Conservation (phyloP, 805 yeast genomes). For the Pachysolen tannophilus region DNA sequence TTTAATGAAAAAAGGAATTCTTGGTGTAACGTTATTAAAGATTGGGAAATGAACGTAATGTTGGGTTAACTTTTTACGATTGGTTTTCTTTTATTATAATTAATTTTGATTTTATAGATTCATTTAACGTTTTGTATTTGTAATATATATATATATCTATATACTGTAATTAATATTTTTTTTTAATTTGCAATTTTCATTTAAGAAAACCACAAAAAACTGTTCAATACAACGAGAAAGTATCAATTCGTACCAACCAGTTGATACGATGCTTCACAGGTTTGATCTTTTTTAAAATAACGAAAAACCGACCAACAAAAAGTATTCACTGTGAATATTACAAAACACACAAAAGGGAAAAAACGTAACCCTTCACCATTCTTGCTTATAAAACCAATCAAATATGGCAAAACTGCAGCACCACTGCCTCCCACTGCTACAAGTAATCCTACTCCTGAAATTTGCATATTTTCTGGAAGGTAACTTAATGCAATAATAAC, state of each 20-base stretch:
- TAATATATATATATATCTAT: no score
- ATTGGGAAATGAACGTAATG: slow-evolving; percentile 85
- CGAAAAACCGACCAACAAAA: slow-evolving; percentile 19
- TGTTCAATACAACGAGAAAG: no score
- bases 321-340: slow-evolving; percentile 17
- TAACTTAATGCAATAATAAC: slow-evolving; percentile 55
- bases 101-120: no score
- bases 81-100: no score
- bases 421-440: slow-evolving; percentile 85
- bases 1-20: slow-evolving; percentile 49
- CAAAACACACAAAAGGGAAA: slow-evolving; percentile 19
- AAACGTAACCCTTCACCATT: slow-evolving; percentile 23
- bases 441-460: slow-evolving; percentile 64
- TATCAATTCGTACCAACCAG: no score
- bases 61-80: slow-evolving; percentile 43
- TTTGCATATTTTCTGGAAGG: slow-evolving; percentile 52
- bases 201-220: no score
- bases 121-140: no score
- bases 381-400: slow-evolving; percentile 45
- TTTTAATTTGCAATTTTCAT: no score
- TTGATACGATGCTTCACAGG: no score
- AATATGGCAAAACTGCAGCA: slow-evolving; percentile 65
- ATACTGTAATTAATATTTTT: no score
- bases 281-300: slow-evolving; percentile 13
- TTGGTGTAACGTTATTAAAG: slow-evolving; percentile 74